Conservation (phyloP, 148 eudicot genomes). For the Talinum fruticosum region DNA sequence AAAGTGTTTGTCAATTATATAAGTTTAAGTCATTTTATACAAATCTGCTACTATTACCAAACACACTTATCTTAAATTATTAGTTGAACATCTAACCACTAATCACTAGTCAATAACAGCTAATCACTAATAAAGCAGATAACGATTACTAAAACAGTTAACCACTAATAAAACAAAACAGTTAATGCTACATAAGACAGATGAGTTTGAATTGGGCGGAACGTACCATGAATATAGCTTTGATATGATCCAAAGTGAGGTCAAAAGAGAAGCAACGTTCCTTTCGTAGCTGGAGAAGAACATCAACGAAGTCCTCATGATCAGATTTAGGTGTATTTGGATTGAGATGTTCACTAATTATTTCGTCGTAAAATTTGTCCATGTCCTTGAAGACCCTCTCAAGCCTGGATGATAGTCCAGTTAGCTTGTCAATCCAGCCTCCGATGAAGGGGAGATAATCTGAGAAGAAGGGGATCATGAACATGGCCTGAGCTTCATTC, state of each 20-base stretch:
- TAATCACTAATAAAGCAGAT: too few species aligned
- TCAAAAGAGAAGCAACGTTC: background rate
- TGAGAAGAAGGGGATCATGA: background rate
- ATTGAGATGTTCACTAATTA: constrained; percentile 3
- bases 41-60: too few species aligned
- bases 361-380: constrained; percentile 7
- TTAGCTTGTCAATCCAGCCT: constrained; percentile 13
- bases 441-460: constrained; percentile 13
- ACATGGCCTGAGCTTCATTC: constrained; percentile 6
- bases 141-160: too few species aligned
- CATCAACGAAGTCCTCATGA: constrained; percentile 15
- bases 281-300: constrained; percentile 14
- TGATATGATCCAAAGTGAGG: too few species aligned
- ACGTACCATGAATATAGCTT: constrained; percentile 23
- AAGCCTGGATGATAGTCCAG: too few species aligned
- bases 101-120: too few species aligned
- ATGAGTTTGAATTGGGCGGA: background rate
- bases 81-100: too few species aligned
- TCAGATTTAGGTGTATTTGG: background rate
- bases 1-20: too few species aligned
- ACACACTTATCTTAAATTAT: too few species aligned
- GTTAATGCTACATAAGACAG: too few species aligned
- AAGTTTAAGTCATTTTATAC: too few species aligned
- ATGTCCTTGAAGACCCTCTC: background rate
- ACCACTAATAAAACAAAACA: too few species aligned